Evolutionary conservation across 192 early-diverging fungal genomes (phyloP).

Genomic region (Backusella tuberculispora): DNA sequence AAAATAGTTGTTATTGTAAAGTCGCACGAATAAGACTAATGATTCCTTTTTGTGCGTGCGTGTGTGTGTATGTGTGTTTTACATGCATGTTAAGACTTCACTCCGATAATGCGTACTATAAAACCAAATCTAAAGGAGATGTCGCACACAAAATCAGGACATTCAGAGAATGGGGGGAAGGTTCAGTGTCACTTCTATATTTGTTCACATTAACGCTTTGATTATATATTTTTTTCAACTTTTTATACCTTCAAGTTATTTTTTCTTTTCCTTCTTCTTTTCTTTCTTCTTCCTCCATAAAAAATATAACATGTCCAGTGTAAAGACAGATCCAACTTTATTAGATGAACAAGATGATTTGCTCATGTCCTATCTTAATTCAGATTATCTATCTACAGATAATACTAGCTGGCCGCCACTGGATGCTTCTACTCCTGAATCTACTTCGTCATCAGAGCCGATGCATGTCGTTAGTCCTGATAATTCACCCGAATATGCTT

Average conservation of each 20-base stretch:
- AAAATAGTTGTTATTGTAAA: too few relatives aligned
- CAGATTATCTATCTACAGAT: slow-evolving; percentile 29
- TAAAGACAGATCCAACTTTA: slow-evolving; percentile 13
- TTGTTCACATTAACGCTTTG: slow-evolving; percentile 15
- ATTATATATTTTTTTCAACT: not conserved
- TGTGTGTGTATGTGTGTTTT: not conserved
- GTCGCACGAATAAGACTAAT: too few relatives aligned
- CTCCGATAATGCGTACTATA: not conserved
- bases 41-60: too few relatives aligned
- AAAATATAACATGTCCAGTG: not conserved
- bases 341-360: slow-evolving; percentile 37
- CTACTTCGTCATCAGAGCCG: slow-evolving; percentile 4
- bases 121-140: not conserved
- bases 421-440: not conserved
- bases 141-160: not conserved
- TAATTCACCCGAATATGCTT: not conserved
- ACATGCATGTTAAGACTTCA: not conserved
- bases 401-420: not conserved
- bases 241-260: not conserved
- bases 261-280: not conserved
- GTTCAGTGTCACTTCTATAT: slow-evolving; percentile 5
- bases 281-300: not conserved
- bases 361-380: slow-evolving; percentile 37
- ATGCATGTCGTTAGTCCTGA: not conserved
- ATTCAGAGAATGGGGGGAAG: slow-evolving; percentile 9